phyloP scores from a whole-genome alignment of 2,329 filamentous ascomycete genomes.

The Teratosphaeria pseudoeucalypti region DNA sequence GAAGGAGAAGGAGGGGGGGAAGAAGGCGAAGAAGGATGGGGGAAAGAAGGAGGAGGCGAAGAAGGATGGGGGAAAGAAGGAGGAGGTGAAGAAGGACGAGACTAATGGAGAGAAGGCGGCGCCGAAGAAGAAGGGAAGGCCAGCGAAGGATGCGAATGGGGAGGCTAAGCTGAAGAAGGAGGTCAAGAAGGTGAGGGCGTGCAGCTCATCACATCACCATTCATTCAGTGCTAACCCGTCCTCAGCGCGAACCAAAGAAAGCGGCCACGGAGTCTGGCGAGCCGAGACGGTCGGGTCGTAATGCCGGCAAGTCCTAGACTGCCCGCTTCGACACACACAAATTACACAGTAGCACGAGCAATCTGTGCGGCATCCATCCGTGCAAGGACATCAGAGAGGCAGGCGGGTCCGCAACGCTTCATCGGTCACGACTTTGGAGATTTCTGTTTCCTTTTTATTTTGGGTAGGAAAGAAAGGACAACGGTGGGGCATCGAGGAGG shows the following conservation, averaged over 20 bases:
- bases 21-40: constrained; percentile 17
- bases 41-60: constrained; percentile 13
- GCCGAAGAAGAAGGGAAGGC: constrained; percentile 33
- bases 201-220: no score
- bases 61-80: constrained; percentile 23
- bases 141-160: constrained; percentile 28
- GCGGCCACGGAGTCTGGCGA: constrained; percentile 39
- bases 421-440: neutral
- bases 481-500: neutral
- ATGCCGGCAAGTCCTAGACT: constrained; percentile 16
- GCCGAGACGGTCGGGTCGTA: constrained; percentile 37
- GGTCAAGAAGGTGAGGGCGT: constrained; percentile 22
- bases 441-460: neutral
- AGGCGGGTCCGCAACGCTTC: neutral
- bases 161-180: constrained; percentile 26
- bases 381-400: neutral
- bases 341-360: neutral
- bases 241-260: constrained; percentile 35
- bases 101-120: constrained; percentile 23
- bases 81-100: constrained; percentile 12
- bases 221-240: neutral
- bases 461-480: neutral
- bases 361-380: neutral
- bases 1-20: constrained; percentile 14
- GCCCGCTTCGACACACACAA: neutral